A percentile compares a stretch with the other conserved stretches of the same genome.
These are phyloP conservation scores for Eragrostis tef DNA, from an alignment of 202 grass and related monocot species.

Conservation along the genomic window DNA sequence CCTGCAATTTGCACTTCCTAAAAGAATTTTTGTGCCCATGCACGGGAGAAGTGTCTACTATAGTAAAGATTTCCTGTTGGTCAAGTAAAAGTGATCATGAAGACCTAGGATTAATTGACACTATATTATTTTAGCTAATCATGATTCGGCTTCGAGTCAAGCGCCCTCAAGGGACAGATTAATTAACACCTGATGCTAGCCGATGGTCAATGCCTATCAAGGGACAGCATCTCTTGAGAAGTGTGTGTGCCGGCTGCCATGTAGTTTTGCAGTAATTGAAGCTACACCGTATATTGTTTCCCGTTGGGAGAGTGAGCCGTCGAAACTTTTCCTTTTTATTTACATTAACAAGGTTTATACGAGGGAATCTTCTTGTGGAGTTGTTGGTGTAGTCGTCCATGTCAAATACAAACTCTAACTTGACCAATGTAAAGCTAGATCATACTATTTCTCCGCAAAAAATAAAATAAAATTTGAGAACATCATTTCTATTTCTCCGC, in stretches of 20 bases:
- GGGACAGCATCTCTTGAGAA: constrained; percentile 62
- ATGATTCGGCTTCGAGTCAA: constrained; percentile 40
- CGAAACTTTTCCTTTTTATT: background rate
- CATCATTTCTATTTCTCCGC: no score
- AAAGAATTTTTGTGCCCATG: constrained; percentile 2
- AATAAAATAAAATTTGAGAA: background rate
- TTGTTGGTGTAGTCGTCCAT: background rate
- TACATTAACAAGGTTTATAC: background rate
- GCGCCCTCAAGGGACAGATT: constrained; percentile 36
- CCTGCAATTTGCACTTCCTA: background rate
- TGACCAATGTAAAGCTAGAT: background rate
- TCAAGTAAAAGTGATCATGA: background rate
- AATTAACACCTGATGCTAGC: constrained; percentile 13
- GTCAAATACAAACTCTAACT: background rate
- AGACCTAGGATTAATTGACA: background rate
- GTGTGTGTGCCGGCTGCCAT: constrained; percentile 41
- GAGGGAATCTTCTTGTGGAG: constrained; percentile 14
- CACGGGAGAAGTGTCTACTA: background rate
- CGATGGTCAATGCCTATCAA: constrained; percentile 47
- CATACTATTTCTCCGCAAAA: no score
- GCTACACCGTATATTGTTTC: background rate
- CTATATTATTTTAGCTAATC: background rate
- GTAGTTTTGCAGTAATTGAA: constrained; percentile 19
- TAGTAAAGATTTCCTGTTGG: background rate
- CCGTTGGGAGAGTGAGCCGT: no score